Evolutionary conservation across 805 yeast genomes (phyloP), one percentile per base, ranked within the genome.

Genomic region (Ogataea ramenticola): DNA sequence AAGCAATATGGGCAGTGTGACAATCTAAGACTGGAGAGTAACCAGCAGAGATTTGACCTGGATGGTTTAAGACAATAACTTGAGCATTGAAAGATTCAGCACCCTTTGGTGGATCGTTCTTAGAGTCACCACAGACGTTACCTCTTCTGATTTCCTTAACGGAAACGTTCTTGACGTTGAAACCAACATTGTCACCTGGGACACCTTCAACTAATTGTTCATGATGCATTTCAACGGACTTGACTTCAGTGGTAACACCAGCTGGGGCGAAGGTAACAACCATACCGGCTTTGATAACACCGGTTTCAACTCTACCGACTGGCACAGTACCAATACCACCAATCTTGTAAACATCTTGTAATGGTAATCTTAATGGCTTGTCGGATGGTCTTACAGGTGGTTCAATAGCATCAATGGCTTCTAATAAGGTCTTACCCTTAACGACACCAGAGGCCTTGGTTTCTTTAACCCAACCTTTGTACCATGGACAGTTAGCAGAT

Each of bases 241-340:
- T 87, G 68, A 86, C 93, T 70, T 83, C 87, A 62, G 93, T 85
- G 68, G 88, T 81, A 66, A 84, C 88, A 71, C 86, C 87, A 64
- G 90, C 85, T 72, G 95, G 95, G 68, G 95, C 89, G 63, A 85
- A 83, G 64, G 86, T 74, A 52, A 85, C 90, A 64, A 85, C 80
- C 88, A 85, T 86, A 76, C 93, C 95, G 65, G 91, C 80, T 80
- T 85, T 84, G 75, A 86, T 85, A 56, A 79, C 72, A 79, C 95
- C 95, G 70, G 95, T 86, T 79, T 86, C 93, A 64, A 86, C 89
- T 77, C 93, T 83, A 64, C 95, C 95, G 75, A 83, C 87, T 72
- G 93, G 91, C 76, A 86, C 95, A 64, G 91, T 82, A 62, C 89
- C 90, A 64, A 83, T 81, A 77, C 86, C 90, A 77, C 91, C 91